Percentiles rank a stretch among this genome's conserved stretches.
Evolutionary conservation across 345 rosid genomes (phyloP).

Genomic region (Lepidium sativum): DNA sequence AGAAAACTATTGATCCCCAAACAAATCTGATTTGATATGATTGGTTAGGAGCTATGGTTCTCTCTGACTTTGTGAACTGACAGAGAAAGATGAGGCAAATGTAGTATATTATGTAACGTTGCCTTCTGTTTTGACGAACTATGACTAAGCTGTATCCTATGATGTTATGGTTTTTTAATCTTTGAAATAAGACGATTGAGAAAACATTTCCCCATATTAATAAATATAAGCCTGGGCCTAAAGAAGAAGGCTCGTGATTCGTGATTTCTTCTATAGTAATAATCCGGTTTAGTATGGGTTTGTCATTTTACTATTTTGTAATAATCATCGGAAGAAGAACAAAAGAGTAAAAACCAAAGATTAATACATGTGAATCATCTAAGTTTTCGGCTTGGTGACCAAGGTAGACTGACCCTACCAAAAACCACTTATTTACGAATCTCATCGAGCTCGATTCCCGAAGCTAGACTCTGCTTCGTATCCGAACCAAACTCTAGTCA

Average conservation of each 20-base stretch:
- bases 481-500: slow-evolving; percentile 20
- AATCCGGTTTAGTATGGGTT: too few relatives aligned
- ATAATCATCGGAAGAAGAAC: not conserved
- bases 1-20: not conserved
- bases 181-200: too few relatives aligned
- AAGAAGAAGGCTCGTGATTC: not conserved
- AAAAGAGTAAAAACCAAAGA: not conserved
- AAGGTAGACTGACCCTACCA: slow-evolving; percentile 25
- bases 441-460: slow-evolving; percentile 28
- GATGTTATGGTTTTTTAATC: too few relatives aligned
- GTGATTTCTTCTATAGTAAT: too few relatives aligned
- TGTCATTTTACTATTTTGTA: not conserved
- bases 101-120: not conserved
- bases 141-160: too few relatives aligned
- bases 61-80: slow-evolving; percentile 7
- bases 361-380: not conserved
- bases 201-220: too few relatives aligned
- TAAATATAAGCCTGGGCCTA: not conserved
- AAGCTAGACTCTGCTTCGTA: slow-evolving; percentile 20
- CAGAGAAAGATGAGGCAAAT: not conserved
- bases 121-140: slow-evolving; percentile 13
- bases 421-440: slow-evolving; percentile 13
- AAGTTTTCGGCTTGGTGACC: slow-evolving; percentile 33
- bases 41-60: slow-evolving; percentile 3
- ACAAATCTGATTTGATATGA: slow-evolving; percentile 7